Evolutionary conservation across 2,329 filamentous ascomycete species (phyloP), one percentile per base, ranked within the genome.

Genomic region (Juglanconis oblonga): DNA sequence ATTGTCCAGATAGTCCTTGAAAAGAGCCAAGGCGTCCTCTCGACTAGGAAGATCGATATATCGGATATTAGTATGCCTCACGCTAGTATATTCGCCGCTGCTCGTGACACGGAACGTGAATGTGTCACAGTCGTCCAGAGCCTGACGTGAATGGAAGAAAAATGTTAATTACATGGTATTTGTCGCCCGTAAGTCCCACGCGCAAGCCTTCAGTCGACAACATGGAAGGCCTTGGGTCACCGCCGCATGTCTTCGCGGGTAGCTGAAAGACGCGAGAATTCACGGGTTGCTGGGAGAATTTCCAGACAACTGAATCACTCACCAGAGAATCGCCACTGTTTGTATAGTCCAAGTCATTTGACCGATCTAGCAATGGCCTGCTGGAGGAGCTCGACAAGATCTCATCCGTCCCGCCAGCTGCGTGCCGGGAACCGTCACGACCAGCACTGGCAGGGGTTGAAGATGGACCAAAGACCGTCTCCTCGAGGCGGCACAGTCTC

Each of bases 1-100:
- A 9, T 68, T 68, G 11, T 67, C 62, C 8, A 66, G 58, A 55
- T 70, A 73, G 52, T 71, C 67, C 14, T 64, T 57, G 11, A 71
- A 62, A 1, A 73, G 62, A 17, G 58, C 35, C n/a, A 71, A 55
- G 3, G 67, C 67, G 13, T 73, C 69, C 5, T 67, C 57, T 29
- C 17, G 53, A 13, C 42, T 45, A 11, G 56, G 60, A 3, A 62
- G 38, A 31, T 48, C 44, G 11, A 62, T 57, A 35, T 29, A 54
- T 17, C 62, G 52, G 17, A 52, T 36, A 11, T 47, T 42, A 10
- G n/a, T 29, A 2, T 44, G 53, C 33, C 24, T 31, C 1, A 32
- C 6, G 24, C 17, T 24, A 11, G 17, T 31, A 32, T 14, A 35
- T 14, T 57, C 49, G 9, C 44, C 45, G 13, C 29, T 36, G 36